phyloP scores from a whole-genome alignment of 805 yeast species.

The Starmera dryadoides region DNA sequence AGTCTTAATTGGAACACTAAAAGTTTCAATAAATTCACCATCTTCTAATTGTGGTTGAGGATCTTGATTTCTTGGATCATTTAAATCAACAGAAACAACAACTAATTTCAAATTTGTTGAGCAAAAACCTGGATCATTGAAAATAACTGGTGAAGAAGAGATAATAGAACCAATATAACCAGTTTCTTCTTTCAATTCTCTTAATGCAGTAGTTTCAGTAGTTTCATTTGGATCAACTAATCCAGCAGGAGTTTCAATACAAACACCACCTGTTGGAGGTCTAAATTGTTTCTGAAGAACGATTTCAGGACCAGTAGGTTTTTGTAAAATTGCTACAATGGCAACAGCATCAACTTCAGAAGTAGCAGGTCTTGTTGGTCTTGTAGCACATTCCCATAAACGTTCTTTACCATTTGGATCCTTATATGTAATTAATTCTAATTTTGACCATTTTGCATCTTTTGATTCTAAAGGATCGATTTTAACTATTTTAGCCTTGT shows the following conservation, averaged over 20 bases:
- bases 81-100: slow-evolving; percentile 68
- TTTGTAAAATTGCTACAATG: slow-evolving; percentile 63
- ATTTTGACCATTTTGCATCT: slow-evolving; percentile 61
- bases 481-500: slow-evolving; percentile 24
- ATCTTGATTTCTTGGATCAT: slow-evolving; percentile 52
- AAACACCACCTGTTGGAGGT: slow-evolving; percentile 84
- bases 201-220: slow-evolving; percentile 69
- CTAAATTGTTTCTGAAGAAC: slow-evolving; percentile 82
- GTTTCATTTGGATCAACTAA: slow-evolving; percentile 79
- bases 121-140: slow-evolving; percentile 82
- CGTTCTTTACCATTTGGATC: slow-evolving; percentile 67
- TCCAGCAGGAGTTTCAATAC: slow-evolving; percentile 95
- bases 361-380: slow-evolving; percentile 23
- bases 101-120: slow-evolving; percentile 83
- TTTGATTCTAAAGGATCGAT: slow-evolving; percentile 25
- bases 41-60: slow-evolving; percentile 81
- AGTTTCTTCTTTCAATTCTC: slow-evolving; percentile 89
- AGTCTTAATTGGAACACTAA: slow-evolving; percentile 55
- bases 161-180: slow-evolving; percentile 74
- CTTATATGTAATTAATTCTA: slow-evolving; percentile 58
- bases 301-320: slow-evolving; percentile 40
- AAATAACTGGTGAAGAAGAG: slow-evolving; percentile 40
- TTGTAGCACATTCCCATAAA: slow-evolving; percentile 85
- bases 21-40: slow-evolving; percentile 88
- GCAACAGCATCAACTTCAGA: slow-evolving; percentile 83